phyloP scores from a whole-genome alignment of 2,329 filamentous ascomycete species.

The Alternaria sp. region DNA sequence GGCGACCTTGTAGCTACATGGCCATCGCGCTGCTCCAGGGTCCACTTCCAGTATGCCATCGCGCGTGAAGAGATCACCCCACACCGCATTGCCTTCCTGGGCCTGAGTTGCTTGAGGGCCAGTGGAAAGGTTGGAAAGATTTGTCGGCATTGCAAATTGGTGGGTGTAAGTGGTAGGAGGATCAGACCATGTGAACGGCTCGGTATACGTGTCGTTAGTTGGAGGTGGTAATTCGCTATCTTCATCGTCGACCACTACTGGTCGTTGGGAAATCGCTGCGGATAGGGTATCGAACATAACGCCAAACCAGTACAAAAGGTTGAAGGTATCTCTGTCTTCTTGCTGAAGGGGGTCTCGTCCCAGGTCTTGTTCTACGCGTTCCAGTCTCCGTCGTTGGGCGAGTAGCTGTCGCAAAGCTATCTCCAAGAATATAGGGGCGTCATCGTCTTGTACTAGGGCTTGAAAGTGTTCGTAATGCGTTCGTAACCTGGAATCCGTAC shows the following conservation, averaged over 20 bases:
- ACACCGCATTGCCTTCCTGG: constrained; percentile 39
- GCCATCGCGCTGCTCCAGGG: constrained; percentile 8
- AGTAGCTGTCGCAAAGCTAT: constrained; percentile 11
- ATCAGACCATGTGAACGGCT: neutral
- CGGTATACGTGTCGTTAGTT: neutral
- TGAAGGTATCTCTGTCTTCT: constrained; percentile 55
- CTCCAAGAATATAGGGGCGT: constrained; percentile 8
- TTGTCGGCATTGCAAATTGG: neutral
- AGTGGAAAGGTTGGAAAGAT: neutral
- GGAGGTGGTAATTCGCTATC: constrained; percentile 49
- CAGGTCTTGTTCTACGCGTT: constrained; percentile 9
- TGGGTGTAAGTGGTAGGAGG: constrained; percentile 14
- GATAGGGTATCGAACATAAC: constrained; percentile 67
- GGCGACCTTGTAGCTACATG: constrained; percentile 12
- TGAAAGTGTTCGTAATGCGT: constrained; percentile 9
- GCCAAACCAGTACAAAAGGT: constrained; percentile 64
- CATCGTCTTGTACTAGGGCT: constrained; percentile 7
- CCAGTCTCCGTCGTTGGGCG: constrained; percentile 10
- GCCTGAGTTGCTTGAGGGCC: constrained; percentile 36
- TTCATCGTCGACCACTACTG: constrained; percentile 55
- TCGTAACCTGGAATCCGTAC: neutral
- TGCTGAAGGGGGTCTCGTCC: constrained; percentile 26
- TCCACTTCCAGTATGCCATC: neutral
- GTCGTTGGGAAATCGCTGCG: constrained; percentile 59
- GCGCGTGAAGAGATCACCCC: constrained; percentile 14